A percentile compares a stretch with the other conserved stretches of the same genome.
These are phyloP conservation scores for Mortierella sp. DNA, from an alignment of 371 early-diverging fungal species.

Conservation along the genomic window DNA sequence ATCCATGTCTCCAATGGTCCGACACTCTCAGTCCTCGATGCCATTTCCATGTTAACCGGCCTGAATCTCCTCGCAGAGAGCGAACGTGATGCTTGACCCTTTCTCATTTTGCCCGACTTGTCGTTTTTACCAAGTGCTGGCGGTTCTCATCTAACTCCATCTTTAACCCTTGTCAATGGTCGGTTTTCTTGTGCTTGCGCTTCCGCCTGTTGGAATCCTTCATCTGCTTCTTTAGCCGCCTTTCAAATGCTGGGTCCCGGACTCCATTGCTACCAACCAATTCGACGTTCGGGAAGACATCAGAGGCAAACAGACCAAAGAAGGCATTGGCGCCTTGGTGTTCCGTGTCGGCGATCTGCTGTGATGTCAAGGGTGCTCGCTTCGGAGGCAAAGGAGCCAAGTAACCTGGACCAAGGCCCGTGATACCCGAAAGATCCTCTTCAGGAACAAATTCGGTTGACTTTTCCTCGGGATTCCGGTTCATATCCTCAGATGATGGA, in stretches of 20 bases:
- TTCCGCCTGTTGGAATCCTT: slow-evolving; percentile 3
- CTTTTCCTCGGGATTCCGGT: too few relatives aligned
- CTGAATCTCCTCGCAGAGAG: too few relatives aligned
- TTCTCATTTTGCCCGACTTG: too few relatives aligned
- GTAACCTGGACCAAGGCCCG: too few relatives aligned
- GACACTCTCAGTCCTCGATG: too few relatives aligned
- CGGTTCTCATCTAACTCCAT: background rate
- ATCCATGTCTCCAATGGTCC: too few relatives aligned
- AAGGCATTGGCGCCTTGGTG: slow-evolving; percentile 27
- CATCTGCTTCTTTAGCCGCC: slow-evolving; percentile 6
- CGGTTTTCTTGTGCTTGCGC: background rate
- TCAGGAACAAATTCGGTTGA: too few relatives aligned
- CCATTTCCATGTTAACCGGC: too few relatives aligned
- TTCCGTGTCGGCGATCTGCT: slow-evolving; percentile 22
- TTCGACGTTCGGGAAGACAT: slow-evolving; percentile 1
- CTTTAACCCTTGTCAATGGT: too few relatives aligned
- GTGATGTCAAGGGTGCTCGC: slow-evolving; percentile 5
- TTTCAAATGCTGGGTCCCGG: slow-evolving; percentile 1
- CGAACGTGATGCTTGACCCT: too few relatives aligned
- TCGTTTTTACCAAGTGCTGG: background rate
- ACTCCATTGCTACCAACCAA: background rate
- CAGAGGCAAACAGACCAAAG: slow-evolving; percentile 11
- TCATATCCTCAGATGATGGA: too few relatives aligned
- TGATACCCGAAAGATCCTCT: too few relatives aligned
- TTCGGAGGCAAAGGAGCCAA: background rate